Conservation (phyloP, 2,329 filamentous ascomycete genomes). For the Alternaria sp. region DNA sequence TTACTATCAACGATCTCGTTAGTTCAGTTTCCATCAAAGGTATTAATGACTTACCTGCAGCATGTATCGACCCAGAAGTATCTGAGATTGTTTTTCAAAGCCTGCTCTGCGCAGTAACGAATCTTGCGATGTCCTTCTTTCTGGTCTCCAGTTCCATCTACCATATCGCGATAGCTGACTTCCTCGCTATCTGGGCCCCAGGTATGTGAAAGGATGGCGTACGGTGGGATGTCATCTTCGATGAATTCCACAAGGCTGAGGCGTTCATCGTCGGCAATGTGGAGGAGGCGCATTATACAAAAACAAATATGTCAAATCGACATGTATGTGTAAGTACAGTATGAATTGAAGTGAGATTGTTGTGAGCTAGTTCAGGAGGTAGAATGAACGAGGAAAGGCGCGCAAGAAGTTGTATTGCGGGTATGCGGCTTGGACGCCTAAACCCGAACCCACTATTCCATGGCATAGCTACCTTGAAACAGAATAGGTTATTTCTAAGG, state of each 20-base stretch:
- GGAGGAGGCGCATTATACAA: slow-evolving; percentile 16
- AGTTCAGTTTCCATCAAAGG: background rate
- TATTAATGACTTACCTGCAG: slow-evolving; percentile 6
- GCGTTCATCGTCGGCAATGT: slow-evolving; percentile 5
- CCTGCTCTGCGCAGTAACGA: slow-evolving; percentile 16
- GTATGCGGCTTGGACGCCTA: too few species aligned
- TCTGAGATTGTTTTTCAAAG: slow-evolving; percentile 10
- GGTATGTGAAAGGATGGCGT: slow-evolving; percentile 26
- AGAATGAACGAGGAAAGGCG: too few species aligned
- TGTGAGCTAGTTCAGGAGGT: too few species aligned
- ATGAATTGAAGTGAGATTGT: too few species aligned
- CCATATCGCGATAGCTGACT: slow-evolving; percentile 13
- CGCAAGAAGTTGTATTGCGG: too few species aligned
- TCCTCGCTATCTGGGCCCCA: slow-evolving; percentile 18
- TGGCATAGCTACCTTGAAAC: too few species aligned
- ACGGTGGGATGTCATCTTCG: slow-evolving; percentile 1
- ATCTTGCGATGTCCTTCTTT: slow-evolving; percentile 16
- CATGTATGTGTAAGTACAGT: too few species aligned
- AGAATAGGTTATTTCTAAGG: too few species aligned
- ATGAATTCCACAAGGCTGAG: slow-evolving; percentile 10
- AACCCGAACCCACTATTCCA: too few species aligned
- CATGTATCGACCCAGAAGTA: slow-evolving; percentile 26
- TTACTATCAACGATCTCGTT: background rate
- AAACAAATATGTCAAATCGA: too few species aligned
- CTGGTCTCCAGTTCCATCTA: background rate